These are phyloP conservation scores for Fusarium nelsonii DNA, from an alignment of 2,329 filamentous ascomycete species.

Conservation along the genomic window DNA sequence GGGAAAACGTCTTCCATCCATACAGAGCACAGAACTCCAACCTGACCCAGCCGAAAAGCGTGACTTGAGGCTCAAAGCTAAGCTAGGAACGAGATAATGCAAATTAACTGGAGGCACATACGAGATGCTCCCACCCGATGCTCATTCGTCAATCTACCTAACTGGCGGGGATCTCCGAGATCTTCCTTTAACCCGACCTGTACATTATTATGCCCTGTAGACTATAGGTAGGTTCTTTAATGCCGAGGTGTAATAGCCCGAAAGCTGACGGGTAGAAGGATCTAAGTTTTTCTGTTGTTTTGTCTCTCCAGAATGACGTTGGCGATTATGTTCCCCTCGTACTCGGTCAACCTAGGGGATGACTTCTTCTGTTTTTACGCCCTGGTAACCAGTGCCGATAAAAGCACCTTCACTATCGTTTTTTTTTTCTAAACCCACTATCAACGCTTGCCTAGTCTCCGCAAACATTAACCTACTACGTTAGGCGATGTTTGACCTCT, in stretches of 20 bases:
- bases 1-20: neutral
- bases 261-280: neutral
- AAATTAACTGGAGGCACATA: conserved; percentile 9
- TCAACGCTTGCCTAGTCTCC: neutral
- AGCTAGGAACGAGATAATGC: conserved; percentile 18
- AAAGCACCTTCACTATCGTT: neutral
- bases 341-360: neutral
- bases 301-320: neutral
- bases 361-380: neutral
- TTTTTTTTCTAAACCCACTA: neutral
- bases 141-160: conserved; percentile 13
- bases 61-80: conserved; percentile 27
- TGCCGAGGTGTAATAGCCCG: neutral
- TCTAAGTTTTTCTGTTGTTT: neutral
- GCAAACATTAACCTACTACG: neutral
- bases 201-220: neutral
- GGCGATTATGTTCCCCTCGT: neutral
- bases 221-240: too few species aligned
- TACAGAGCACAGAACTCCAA: neutral
- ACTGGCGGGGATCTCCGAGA: conserved; percentile 20
- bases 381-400: neutral
- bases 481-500: neutral
- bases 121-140: conserved; percentile 1
- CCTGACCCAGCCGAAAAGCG: conserved; percentile 5
- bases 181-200: conserved; percentile 20